Evolutionary conservation across 169 alveolate species (phyloP).

Genomic region (Plasmodium relictum): DNA sequence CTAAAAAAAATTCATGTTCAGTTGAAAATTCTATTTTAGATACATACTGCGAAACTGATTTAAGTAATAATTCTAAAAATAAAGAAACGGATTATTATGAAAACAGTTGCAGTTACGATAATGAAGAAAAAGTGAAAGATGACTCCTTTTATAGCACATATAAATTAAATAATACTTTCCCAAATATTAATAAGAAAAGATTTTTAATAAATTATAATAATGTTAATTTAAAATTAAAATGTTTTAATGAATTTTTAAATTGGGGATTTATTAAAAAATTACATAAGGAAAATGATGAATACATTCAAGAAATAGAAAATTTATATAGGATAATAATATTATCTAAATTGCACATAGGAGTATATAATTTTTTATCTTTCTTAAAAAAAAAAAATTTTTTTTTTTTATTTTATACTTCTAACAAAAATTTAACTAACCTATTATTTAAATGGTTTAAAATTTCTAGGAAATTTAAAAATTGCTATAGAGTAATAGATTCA

Average conservation of each 20-base stretch:
- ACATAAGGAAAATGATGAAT: slow-evolving; percentile 2
- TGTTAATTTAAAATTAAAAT: slow-evolving; percentile 5
- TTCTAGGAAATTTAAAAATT: slow-evolving; percentile 18
- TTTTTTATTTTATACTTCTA: slow-evolving; percentile 61
- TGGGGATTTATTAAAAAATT: slow-evolving; percentile 5
- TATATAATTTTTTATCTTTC: slow-evolving; percentile 26
- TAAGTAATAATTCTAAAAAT: not conserved
- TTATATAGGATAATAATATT: slow-evolving; percentile 53
- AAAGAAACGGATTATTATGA: not conserved
- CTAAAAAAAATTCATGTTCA: not conserved
- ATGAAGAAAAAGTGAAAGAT: not conserved
- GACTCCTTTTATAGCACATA: slow-evolving; percentile 34
- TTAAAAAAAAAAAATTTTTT: slow-evolving; percentile 66
- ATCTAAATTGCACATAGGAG: slow-evolving; percentile 75
- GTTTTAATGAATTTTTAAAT: slow-evolving; percentile 5
- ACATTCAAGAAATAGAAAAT: slow-evolving; percentile 26
- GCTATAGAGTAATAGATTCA: slow-evolving; percentile 31
- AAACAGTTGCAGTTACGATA: not conserved
- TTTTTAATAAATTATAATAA: slow-evolving; percentile 60
- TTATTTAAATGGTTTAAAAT: slow-evolving; percentile 58
- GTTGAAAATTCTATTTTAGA: not conserved
- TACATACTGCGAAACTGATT: not conserved
- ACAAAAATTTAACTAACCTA: slow-evolving; percentile 52
- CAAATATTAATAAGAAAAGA: slow-evolving; percentile 10
- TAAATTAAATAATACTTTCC: slow-evolving; percentile 12